These are phyloP conservation scores for Aotearoamyces nothofagi DNA, from an alignment of 2,329 filamentous ascomycete genomes.

Conservation along the genomic window DNA sequence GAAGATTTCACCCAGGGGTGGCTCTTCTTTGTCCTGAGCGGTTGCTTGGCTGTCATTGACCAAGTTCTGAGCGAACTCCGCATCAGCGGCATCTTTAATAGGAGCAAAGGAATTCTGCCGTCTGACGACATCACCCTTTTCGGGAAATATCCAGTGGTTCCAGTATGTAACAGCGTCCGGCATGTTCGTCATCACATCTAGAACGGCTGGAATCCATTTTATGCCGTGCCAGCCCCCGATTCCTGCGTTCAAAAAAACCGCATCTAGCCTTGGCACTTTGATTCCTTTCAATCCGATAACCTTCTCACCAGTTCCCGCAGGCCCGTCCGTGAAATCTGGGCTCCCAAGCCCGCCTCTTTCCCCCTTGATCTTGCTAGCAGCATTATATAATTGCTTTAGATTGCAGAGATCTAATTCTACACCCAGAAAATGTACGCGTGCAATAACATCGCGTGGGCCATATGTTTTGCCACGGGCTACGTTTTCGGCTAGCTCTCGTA, in stretches of 20 bases:
- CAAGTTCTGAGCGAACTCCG: constrained; percentile 12
- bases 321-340: constrained; percentile 31
- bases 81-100: constrained; percentile 4
- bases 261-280: constrained; percentile 57
- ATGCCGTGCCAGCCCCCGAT: constrained; percentile 77
- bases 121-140: constrained; percentile 34
- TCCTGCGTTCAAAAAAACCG: constrained; percentile 73
- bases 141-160: constrained; percentile 60
- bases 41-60: neutral
- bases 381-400: constrained; percentile 29
- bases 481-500: constrained; percentile 29
- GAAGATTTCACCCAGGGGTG: constrained; percentile 66
- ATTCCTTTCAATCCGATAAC: constrained; percentile 24
- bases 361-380: constrained; percentile 11
- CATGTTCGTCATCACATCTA: constrained; percentile 39
- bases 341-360: constrained; percentile 10
- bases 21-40: constrained; percentile 24
- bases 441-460: constrained; percentile 23
- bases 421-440: constrained; percentile 41
- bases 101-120: constrained; percentile 27
- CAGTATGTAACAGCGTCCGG: constrained; percentile 53
- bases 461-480: constrained; percentile 13
- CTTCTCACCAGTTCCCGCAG: constrained; percentile 29
- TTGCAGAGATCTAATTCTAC: constrained; percentile 46
- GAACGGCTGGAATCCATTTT: constrained; percentile 46